A percentile compares a stretch with the other conserved stretches of the same genome.
Evolutionary conservation across 768 basidiomycete species (phyloP).

Genomic region (Mrakia blollopis): DNA sequence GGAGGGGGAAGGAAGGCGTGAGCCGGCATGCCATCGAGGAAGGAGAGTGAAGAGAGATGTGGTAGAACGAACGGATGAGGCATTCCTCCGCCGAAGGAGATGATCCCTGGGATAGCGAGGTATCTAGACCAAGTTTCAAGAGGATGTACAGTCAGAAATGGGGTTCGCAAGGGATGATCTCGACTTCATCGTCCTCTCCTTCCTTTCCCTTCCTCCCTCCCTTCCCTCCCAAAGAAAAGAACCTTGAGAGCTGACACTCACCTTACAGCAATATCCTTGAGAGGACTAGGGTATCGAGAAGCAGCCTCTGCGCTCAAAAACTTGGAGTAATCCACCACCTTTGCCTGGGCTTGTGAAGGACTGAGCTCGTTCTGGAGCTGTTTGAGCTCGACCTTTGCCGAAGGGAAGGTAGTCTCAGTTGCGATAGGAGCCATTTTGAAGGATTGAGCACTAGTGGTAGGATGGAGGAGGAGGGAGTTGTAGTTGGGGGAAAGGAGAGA

Average conservation of each 20-base stretch:
- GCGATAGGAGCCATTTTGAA: not conserved
- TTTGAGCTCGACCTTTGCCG: slow-evolving; percentile 8
- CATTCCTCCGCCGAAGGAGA: slow-evolving; percentile 30
- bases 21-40: not conserved
- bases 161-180: too few species aligned
- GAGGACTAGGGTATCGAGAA: slow-evolving; percentile 15
- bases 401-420: slow-evolving; percentile 3
- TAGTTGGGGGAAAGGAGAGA: not conserved
- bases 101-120: slow-evolving; percentile 22
- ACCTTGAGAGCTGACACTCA: not conserved
- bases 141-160: not conserved
- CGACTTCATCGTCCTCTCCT: not conserved
- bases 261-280: slow-evolving; percentile 27
- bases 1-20: not conserved
- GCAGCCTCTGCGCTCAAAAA: slow-evolving; percentile 4
- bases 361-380: slow-evolving; percentile 4
- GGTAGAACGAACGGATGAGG: slow-evolving; percentile 7
- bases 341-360: not conserved
- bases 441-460: not conserved
- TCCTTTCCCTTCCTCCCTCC: too few species aligned
- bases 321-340: not conserved
- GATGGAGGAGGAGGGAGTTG: not conserved
- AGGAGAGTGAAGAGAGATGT: not conserved
- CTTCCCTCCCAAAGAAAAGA: too few species aligned
- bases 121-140: not conserved